phyloP scores from a whole-genome alignment of 2,329 filamentous ascomycete species.

The Fusarium foetens region DNA sequence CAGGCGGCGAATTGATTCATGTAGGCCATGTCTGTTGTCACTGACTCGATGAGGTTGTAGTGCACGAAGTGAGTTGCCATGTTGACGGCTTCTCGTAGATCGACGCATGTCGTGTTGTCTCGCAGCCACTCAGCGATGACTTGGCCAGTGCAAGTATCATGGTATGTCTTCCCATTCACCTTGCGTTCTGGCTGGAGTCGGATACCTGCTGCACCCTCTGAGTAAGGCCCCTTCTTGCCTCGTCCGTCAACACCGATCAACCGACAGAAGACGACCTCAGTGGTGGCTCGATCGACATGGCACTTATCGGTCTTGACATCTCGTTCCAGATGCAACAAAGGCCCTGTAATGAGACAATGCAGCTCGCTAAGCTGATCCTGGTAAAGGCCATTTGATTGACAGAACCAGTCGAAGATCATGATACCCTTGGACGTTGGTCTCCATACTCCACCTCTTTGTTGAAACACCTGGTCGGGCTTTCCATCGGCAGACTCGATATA shows the following conservation, averaged over 20 bases:
- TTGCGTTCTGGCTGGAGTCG: slow-evolving; percentile 91
- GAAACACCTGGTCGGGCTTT: slow-evolving; percentile 81
- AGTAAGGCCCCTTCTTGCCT: slow-evolving; percentile 78
- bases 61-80: slow-evolving; percentile 86
- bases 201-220: slow-evolving; percentile 54
- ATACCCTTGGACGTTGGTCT: slow-evolving; percentile 97
- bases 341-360: slow-evolving; percentile 80
- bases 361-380: slow-evolving; percentile 90
- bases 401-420: slow-evolving; percentile 89
- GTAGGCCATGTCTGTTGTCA: slow-evolving; percentile 75
- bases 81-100: slow-evolving; percentile 84
- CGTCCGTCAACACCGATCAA: slow-evolving; percentile 85
- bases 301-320: slow-evolving; percentile 86
- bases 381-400: slow-evolving; percentile 92
- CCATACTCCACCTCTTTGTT: slow-evolving; percentile 88
- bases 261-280: slow-evolving; percentile 93
- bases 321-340: slow-evolving; percentile 88
- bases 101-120: slow-evolving; percentile 95
- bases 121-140: slow-evolving; percentile 92
- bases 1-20: slow-evolving; percentile 68
- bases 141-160: slow-evolving; percentile 91
- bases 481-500: slow-evolving; percentile 95
- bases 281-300: slow-evolving; percentile 84
- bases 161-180: slow-evolving; percentile 76
- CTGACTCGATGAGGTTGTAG: slow-evolving; percentile 80